Evolutionary conservation across 371 early-diverging fungal species (phyloP).

Genomic region (Dichotomocladium elegans): DNA sequence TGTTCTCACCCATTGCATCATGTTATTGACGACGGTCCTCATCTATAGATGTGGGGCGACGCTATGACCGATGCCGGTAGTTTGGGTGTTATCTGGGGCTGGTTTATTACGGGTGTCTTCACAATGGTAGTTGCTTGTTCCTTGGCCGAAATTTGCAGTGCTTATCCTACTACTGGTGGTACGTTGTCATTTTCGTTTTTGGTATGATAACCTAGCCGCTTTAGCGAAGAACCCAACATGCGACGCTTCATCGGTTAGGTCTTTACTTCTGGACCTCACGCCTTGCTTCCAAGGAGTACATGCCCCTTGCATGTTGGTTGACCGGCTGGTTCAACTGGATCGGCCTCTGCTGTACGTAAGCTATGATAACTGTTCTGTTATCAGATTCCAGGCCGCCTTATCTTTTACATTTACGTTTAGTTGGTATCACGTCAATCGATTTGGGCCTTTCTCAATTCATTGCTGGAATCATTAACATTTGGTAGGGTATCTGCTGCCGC

Average conservation of each 20-base stretch:
- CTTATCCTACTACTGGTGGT: conserved; percentile 71
- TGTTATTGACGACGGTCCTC: neutral
- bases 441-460: conserved; percentile 54
- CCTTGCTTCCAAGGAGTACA: conserved; percentile 52
- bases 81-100: conserved; percentile 66
- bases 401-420: conserved; percentile 13
- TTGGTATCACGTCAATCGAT: conserved; percentile 49
- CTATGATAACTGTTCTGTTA: neutral
- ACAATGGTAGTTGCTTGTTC: conserved; percentile 61
- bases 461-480: conserved; percentile 47
- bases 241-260: no score
- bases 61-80: conserved; percentile 65
- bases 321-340: conserved; percentile 67
- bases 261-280: conserved; percentile 66
- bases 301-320: conserved; percentile 60
- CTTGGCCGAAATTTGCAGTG: conserved; percentile 73
- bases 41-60: conserved; percentile 46
- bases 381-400: neutral
- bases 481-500: no score
- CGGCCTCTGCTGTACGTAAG: conserved; percentile 28
- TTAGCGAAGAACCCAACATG: no score
- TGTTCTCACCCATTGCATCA: neutral
- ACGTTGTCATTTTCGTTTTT: conserved; percentile 14
- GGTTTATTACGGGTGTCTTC: conserved; percentile 57
- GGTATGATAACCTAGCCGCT: no score